Evolutionary conservation across 2,329 filamentous ascomycete genomes (phyloP), one percentile per base, ranked within the genome.

Genomic region (Coniochaeta sp.): DNA sequence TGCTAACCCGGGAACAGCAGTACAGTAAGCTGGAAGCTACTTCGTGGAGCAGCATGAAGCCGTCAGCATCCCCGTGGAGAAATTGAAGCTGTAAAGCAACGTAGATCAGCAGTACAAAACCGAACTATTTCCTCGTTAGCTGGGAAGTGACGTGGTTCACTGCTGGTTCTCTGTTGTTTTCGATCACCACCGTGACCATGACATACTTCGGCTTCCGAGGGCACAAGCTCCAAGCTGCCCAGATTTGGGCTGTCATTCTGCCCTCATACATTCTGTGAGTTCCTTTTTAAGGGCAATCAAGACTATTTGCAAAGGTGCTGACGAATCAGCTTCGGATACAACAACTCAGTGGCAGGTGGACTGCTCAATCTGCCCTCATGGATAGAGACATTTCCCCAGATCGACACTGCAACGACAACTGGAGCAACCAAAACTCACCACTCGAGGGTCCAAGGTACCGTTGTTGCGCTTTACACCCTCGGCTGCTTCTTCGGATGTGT

Each of bases 331-430:
- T 81, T 79, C 64, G 79, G 80, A 58, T 82, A 81, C 71, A 81
- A 82, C 66, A 77, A 81, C 65, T 76, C 77, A 57, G 77, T 77
- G 55, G 72, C 78, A n/a, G 79, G 79, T 52, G 78, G 79, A 16
- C 70, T 81, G 22, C 62, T 70, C 43, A 64, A 61, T 47, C 62
- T 69, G 33, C 62, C n/a, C 65, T 77, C 61, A 70, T 76, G 60
- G 67, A 71, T 73, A 52, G 68, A 74, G 61, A 73, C 74, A 61
- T 81, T 83, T 63, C 80, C 50, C 5, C 17, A 44, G 43, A 44
- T 44, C 43, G 22, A 44, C 43, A 44, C 43, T 5, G 43, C 43
- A 6, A 70, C 77, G 65, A 72, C 75, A 1, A 70, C 64, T 1
- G 79, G 78, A 2, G 69, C 71, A 1, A 63, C 71, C 44, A 77